Evolutionary conservation across 495 filamentous ascomycete species (phyloP), one percentile per base, ranked within the genome.

Genomic region (Talaromyces nanjingensis): DNA sequence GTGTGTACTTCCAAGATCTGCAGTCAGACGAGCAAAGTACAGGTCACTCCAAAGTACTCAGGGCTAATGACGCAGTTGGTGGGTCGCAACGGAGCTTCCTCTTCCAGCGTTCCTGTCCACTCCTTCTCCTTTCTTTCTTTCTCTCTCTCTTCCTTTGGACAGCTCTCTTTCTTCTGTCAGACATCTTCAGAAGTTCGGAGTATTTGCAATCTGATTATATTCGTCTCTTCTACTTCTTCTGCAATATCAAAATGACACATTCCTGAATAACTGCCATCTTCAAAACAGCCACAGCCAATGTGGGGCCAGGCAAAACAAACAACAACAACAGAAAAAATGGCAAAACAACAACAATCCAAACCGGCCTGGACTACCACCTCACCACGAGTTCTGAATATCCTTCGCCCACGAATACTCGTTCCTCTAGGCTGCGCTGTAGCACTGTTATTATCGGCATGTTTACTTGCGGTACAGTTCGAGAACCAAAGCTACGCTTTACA

Each of bases 301-400:
- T 49, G 45, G 45, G 45, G 45, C 45, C 42, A 20, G 45, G 45
- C 45, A 49, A 49, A 49, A 20, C 18, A 20, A 49, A 56, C 29
- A 31, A 52, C 52, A 56, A 14, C 53, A 27, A 16, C 29, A 59
- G 1, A 39, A 27, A 47, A 31, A 18, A 62, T 62, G 60, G 27
- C 47, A 20, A 59, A 59, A 31, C 27, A 59, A 52, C 60, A 52
- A 37, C 60, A 27, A 54, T 34, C 45, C 14, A 62, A 62, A 25
- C 42, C 42, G 3, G 14, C 45, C 12, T 62, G 60, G 60, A 34
- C 22, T 3, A 34, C 22, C 24, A 7, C 45, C 25, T 62, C 60
- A 16, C 42, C 60, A 25, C 60, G 60, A 8, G 22, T 62, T 52
- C 47, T 25, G 22, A 27, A 11, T 14, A 11, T 62, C 8, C 11